These are phyloP conservation scores for Calonectria pteridis DNA, from an alignment of 2,329 filamentous ascomycete genomes.

Conservation along the genomic window DNA sequence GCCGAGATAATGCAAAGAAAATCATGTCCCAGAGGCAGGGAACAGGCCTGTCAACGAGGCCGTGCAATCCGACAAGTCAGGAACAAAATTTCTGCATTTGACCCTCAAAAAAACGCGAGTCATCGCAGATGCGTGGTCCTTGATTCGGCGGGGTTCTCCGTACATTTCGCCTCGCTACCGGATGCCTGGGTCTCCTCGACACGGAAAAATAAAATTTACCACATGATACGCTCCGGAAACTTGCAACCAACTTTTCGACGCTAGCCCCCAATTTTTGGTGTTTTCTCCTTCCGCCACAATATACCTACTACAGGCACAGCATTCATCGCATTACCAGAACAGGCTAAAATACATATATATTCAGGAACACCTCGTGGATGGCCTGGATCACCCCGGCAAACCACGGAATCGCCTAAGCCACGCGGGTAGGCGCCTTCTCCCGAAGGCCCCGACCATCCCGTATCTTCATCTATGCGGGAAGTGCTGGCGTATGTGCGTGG, in stretches of 20 bases:
- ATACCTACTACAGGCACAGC: background rate
- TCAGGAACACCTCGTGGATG: conserved; percentile 16
- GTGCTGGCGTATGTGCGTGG: conserved; percentile 15
- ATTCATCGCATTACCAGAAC: background rate
- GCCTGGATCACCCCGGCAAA: conserved; percentile 24
- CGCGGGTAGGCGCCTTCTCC: conserved; percentile 12
- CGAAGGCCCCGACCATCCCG: conserved; percentile 11
- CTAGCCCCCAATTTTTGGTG: background rate
- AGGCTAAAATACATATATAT: background rate
- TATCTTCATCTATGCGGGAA: conserved; percentile 16
- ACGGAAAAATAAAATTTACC: background rate
- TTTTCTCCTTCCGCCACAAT: background rate
- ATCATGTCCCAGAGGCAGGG: conserved; percentile 4
- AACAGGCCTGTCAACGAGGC: conserved; percentile 5
- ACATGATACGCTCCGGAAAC: background rate
- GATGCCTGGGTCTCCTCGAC: conserved; percentile 10
- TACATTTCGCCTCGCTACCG: conserved; percentile 11
- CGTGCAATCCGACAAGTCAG: conserved; percentile 10
- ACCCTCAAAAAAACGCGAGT: conserved; percentile 5
- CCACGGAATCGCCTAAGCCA: conserved; percentile 4
- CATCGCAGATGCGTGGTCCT: background rate
- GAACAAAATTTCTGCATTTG: background rate
- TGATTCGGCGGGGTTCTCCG: background rate
- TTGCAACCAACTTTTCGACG: background rate
- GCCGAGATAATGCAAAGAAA: background rate